phyloP scores from a whole-genome alignment of 2,329 filamentous ascomycete genomes.

The Neonectria neomacrospora region DNA sequence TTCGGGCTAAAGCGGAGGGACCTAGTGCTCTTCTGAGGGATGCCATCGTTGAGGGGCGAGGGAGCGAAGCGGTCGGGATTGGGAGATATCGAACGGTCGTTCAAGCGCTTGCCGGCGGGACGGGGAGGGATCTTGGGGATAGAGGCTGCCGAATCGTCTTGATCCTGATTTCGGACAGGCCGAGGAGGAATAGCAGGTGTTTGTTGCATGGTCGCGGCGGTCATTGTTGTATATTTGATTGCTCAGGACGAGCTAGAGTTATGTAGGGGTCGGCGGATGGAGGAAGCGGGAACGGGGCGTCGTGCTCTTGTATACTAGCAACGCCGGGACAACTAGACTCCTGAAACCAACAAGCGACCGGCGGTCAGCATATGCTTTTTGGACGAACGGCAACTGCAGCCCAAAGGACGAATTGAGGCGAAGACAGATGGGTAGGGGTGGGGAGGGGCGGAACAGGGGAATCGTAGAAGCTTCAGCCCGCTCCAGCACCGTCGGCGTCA shows the following conservation, averaged over 20 bases:
- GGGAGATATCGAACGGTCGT: slow-evolving; percentile 80
- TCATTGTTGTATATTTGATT: slow-evolving; percentile 53
- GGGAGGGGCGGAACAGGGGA: slow-evolving; percentile 27
- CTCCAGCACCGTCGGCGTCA: slow-evolving; percentile 20
- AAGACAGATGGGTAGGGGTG: slow-evolving; percentile 13
- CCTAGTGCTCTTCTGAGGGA: slow-evolving; percentile 60
- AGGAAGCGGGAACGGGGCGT: slow-evolving; percentile 26
- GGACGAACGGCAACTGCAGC: slow-evolving; percentile 25
- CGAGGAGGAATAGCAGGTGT: slow-evolving; percentile 68
- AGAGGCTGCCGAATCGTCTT: slow-evolving; percentile 49
- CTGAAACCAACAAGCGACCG: slow-evolving; percentile 38
- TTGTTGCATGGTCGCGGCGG: slow-evolving; percentile 61
- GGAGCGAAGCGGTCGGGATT: slow-evolving; percentile 82
- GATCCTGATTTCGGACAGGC: slow-evolving; percentile 63
- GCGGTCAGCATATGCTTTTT: slow-evolving; percentile 41
- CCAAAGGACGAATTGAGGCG: slow-evolving; percentile 15
- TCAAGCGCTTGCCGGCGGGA: slow-evolving; percentile 73
- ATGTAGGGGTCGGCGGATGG: slow-evolving; percentile 14
- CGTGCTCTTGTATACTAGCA: slow-evolving; percentile 30
- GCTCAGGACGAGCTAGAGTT: slow-evolving; percentile 33
- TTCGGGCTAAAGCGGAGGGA: slow-evolving; percentile 50
- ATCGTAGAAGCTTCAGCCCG: slow-evolving; percentile 8
- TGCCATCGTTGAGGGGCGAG: slow-evolving; percentile 84
- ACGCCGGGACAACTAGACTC: slow-evolving; percentile 27
- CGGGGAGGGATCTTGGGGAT: slow-evolving; percentile 83